Conservation (phyloP, 495 filamentous ascomycete genomes). For the Aspergillus ellipticus region DNA sequence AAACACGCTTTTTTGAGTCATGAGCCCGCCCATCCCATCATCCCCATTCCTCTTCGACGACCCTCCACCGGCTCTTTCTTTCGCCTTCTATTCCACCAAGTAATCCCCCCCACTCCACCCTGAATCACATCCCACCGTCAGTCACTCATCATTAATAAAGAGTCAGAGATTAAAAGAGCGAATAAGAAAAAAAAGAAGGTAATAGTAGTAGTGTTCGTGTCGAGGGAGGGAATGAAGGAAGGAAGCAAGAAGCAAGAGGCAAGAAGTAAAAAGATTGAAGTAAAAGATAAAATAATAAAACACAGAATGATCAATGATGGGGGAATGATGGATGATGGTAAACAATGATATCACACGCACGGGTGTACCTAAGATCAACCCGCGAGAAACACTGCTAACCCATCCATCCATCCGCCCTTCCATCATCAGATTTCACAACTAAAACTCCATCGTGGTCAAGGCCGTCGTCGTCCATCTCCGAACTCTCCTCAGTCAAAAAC, state of each 20-base stretch:
- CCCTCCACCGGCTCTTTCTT: neutral
- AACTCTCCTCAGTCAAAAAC: neutral
- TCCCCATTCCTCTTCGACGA: neutral
- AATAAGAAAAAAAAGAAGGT: neutral
- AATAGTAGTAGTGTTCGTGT: too few relatives aligned
- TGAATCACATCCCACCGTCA: too few relatives aligned
- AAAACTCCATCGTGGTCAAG: neutral
- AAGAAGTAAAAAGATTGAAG: neutral
- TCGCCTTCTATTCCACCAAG: neutral
- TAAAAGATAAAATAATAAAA: neutral
- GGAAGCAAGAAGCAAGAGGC: neutral
- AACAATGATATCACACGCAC: neutral
- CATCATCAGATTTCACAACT: neutral
- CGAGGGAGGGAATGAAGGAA: neutral
- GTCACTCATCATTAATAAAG: too few relatives aligned
- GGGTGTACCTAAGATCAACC: neutral
- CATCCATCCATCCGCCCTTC: too few relatives aligned
- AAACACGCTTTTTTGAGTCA: slow-evolving; percentile 5
- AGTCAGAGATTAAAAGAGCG: too few relatives aligned
- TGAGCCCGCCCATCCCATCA: neutral
- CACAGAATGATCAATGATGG: too few relatives aligned
- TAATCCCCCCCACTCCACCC: too few relatives aligned
- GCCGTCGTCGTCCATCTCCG: neutral
- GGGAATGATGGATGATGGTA: too few relatives aligned
- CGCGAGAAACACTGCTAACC: too few relatives aligned